Base-by-base conservation (phyloP, 495 filamentous ascomycete genomes). In the Penicillium canariense region DNA sequence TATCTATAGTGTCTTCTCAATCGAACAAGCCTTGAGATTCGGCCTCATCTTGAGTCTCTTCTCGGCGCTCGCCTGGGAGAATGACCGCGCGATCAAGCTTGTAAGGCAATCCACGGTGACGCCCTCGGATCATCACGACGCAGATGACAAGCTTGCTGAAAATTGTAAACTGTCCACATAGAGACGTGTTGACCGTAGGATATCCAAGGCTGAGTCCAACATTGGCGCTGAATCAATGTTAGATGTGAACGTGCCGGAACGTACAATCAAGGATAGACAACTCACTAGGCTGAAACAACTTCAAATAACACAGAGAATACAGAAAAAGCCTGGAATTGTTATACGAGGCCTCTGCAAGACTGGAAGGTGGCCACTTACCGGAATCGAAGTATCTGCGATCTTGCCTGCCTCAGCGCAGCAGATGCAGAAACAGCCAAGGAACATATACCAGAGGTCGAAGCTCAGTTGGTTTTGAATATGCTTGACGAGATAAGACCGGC, bases 41-140 rank as follows among this genome's bases (percentile, higher is more conserved):
- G n/a, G n/a, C n/a, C n/a, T n/a, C n/a, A n/a, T n/a, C n/a, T n/a
- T 34, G 14, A 14, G 31, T 14, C 31, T 55, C 71, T 52, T 47
- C 76, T 70, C 10, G 74, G 74, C 58, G 61, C 4, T 94, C 89
- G 49, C 80, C 82, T 15, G 91, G 89, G 25, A 94, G 79, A 9
- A 90, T 69, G 49, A 96, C 87, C 36, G 92, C 92, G 11, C 90
- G 85, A 66, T 97, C 93, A 1, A 97, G 80, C 28, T 88, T 87
- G 66, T 96, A 94, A 0, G 92, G 93, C 3, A 97, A 73, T 38
- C 91, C 91, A 61, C 93, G 86, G 69, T 96, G 91, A 3, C 93
- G 79, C 11, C 92, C 93, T 61, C 92, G 85, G 32, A 96, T 84
- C 78, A 92, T 85, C 89, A 95, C 91, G 12, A 85, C 85, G 52